phyloP scores from a whole-genome alignment of 148 eudicot species.

The Diospyros lotus region DNA sequence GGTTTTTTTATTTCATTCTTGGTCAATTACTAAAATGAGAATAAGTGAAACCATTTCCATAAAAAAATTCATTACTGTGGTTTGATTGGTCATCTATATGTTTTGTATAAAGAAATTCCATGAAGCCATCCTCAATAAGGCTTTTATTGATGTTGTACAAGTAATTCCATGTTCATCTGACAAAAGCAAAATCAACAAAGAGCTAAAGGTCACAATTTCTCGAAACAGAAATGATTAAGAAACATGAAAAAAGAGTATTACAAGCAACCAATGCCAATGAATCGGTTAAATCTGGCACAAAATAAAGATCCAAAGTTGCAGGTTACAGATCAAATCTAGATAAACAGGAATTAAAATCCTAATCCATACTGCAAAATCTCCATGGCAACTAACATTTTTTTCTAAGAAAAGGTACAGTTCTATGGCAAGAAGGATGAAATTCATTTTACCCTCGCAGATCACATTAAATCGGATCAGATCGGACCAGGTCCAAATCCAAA shows the following conservation, averaged over 20 bases:
- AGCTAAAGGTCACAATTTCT: no score
- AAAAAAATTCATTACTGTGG: no score
- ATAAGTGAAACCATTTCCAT: no score
- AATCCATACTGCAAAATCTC: not conserved
- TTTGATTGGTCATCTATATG: no score
- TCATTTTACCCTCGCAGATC: constrained; percentile 9
- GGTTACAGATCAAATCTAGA: constrained; percentile 6
- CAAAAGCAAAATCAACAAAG: no score
- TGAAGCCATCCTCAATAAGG: no score
- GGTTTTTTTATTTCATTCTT: no score
- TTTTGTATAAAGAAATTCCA: no score
- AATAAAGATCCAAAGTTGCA: constrained; percentile 2
- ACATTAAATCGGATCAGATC: constrained; percentile 5
- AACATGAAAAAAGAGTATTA: not conserved
- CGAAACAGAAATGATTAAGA: not conserved
- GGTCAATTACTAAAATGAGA: no score
- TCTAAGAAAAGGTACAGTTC: constrained; percentile 3
- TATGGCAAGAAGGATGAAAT: not conserved
- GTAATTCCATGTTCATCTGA: no score
- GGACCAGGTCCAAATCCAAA: constrained; percentile 15
- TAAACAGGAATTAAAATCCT: not conserved
- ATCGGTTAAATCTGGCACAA: not conserved
- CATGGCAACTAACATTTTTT: not conserved
- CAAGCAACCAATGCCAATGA: not conserved
- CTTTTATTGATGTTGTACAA: no score